Percentiles rank a stretch among this genome's conserved stretches.
Evolutionary conservation across 2,329 filamentous ascomycete species (phyloP).

Genomic region (Botrytis galanthina): DNA sequence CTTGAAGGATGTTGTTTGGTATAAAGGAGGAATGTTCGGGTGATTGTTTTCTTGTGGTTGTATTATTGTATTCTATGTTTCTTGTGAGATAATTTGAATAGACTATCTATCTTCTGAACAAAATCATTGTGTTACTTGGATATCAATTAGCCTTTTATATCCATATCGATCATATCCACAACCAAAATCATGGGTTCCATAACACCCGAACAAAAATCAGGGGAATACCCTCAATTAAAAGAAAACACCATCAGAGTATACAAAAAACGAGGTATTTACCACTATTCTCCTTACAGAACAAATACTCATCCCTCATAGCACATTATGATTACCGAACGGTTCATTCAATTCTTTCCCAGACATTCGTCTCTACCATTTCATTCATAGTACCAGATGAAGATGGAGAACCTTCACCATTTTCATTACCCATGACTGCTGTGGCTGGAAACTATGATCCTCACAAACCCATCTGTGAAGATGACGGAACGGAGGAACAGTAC

Average conservation of each 20-base stretch:
- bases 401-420: constrained; percentile 1
- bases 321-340: constrained; percentile 2
- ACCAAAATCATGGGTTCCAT: background rate
- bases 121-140: background rate
- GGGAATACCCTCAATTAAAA: background rate
- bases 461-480: constrained; percentile 14
- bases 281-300: too few relatives aligned
- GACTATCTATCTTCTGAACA: background rate
- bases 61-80: background rate
- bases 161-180: background rate
- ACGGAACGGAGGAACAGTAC: constrained; percentile 10
- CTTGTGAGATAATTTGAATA: background rate
- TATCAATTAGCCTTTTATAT: background rate
- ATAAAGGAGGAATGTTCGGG: background rate
- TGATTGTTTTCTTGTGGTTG: background rate
- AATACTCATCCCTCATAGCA: background rate
- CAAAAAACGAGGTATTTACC: background rate
- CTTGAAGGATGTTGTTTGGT: background rate
- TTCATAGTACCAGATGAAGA: constrained; percentile 7
- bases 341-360: constrained; percentile 30
- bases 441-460: constrained; percentile 2
- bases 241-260: constrained; percentile 14
- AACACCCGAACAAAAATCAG: background rate
- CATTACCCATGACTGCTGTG: background rate
- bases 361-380: constrained; percentile 46